Evolutionary conservation across 2,329 filamentous ascomycete species (phyloP), one percentile per base, ranked within the genome.

Genomic region (Pseudogymnoascus verrucosus): DNA sequence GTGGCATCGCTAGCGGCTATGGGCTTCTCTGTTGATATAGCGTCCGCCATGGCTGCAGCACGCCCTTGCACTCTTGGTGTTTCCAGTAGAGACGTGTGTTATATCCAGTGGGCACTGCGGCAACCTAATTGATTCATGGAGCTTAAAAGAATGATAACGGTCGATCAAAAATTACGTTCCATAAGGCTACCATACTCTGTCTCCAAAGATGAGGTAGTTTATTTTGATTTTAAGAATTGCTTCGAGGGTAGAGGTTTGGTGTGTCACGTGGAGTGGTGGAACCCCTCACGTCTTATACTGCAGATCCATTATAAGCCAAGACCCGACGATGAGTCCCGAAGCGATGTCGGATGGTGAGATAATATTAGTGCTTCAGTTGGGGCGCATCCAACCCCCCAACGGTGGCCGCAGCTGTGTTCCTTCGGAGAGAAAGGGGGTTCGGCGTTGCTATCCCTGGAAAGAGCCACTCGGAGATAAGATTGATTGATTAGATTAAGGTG

Each of bases 401-500:
- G 51, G 51, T 31, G 47, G 8, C n/a, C 47, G 8, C 6, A 14
- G n/a, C n/a, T n/a, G 26, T 12, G 47, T 31, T 54, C 26, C 47
- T 31, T 54, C 8, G 19, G 51, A 31, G 47, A 31, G 47, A 26
- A 34, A 34, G 51, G 51, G 51, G 51, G 19, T 21, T 12, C 28
- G 10, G n/a, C 16, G n/a, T n/a, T 51, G 44, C 11, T 23, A 16
- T 34, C 28, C n/a, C 28, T 12, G 19, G 26, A 34, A 57, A 21
- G 5, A 16, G 26, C n/a, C 28, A 34, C 51, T 12, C 26, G n/a
- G 51, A 57, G 51, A 57, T 57, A 57, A 57, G 51, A 57, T 57
- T 62, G 60, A 42, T 31, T 47, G 26, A 54, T 34, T 62, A 21
- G 34, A 42, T 62, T 42, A 34, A 62, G 39, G 37, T 42, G 37